Evolutionary conservation across 2,329 filamentous ascomycete species (phyloP).

Genomic region (Metarhizium robertsii): DNA sequence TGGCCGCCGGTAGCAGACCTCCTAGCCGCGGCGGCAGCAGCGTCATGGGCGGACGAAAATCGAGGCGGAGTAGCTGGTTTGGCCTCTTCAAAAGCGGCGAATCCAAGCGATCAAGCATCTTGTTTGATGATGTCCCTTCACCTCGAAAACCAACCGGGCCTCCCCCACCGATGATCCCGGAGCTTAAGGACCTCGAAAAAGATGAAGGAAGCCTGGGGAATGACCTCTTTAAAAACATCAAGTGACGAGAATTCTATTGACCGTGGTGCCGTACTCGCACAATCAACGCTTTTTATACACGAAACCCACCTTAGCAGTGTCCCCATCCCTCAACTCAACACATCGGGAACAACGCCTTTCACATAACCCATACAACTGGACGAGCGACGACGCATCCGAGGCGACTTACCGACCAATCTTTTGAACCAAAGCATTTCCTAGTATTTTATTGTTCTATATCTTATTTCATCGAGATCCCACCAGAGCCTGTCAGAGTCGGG

Average conservation of each 20-base stretch:
- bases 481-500: neutral
- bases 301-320: neutral
- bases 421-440: slow-evolving; percentile 9
- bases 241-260: slow-evolving; percentile 24
- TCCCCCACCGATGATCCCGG: slow-evolving; percentile 53
- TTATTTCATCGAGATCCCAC: neutral
- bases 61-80: slow-evolving; percentile 51
- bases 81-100: slow-evolving; percentile 37
- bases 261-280: neutral
- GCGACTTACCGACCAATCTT: slow-evolving; percentile 5
- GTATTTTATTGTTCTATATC: neutral
- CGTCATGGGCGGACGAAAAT: slow-evolving; percentile 41
- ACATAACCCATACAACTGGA: slow-evolving; percentile 12
- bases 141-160: slow-evolving; percentile 34
- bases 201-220: slow-evolving; percentile 37
- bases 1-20: slow-evolving; percentile 31
- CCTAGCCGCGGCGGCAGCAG: slow-evolving; percentile 41
- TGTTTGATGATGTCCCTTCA: slow-evolving; percentile 27
- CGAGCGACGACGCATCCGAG: slow-evolving; percentile 16
- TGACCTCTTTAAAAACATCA: slow-evolving; percentile 52
- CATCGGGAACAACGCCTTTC: neutral
- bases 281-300: neutral
- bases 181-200: slow-evolving; percentile 42
- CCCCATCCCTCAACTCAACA: neutral
- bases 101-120: slow-evolving; percentile 31